Evolutionary conservation across 2,329 filamentous ascomycete genomes (phyloP).

Genomic region (Fusarium sacchari): DNA sequence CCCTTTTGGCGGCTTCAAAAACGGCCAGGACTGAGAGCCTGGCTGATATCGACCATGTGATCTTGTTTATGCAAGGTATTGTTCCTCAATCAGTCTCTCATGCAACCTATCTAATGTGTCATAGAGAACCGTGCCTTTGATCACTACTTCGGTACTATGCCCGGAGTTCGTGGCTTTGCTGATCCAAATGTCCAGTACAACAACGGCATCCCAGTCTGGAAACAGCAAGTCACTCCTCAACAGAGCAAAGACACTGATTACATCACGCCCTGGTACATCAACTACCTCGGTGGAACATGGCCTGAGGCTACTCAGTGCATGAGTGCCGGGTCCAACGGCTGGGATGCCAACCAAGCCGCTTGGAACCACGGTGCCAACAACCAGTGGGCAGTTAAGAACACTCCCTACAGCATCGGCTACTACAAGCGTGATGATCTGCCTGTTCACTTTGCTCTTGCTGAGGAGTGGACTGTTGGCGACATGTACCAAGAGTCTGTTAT

Average conservation of each 20-base stretch:
- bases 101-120: background rate
- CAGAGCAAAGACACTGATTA: background rate
- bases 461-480: slow-evolving; percentile 46
- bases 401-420: slow-evolving; percentile 3
- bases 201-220: background rate
- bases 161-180: slow-evolving; percentile 14
- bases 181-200: slow-evolving; percentile 12
- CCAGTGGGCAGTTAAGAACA: slow-evolving; percentile 59
- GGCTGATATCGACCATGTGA: slow-evolving; percentile 15
- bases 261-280: slow-evolving; percentile 59
- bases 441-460: slow-evolving; percentile 1
- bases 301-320: slow-evolving; percentile 64
- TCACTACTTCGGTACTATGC: slow-evolving; percentile 19
- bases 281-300: slow-evolving; percentile 62
- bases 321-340: slow-evolving; percentile 61
- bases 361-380: slow-evolving; percentile 62
- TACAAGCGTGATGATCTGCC: slow-evolving; percentile 3
- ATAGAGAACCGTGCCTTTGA: slow-evolving; percentile 17
- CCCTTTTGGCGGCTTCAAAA: background rate
- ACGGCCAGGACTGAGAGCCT: background rate
- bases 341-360: slow-evolving; percentile 61
- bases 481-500: slow-evolving; percentile 67
- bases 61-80: slow-evolving; percentile 9
- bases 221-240: background rate
- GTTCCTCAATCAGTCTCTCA: rapidly evolving